Base-by-base conservation (phyloP, 176 grass and related monocot species). In the Triticum timopheevii region DNA sequence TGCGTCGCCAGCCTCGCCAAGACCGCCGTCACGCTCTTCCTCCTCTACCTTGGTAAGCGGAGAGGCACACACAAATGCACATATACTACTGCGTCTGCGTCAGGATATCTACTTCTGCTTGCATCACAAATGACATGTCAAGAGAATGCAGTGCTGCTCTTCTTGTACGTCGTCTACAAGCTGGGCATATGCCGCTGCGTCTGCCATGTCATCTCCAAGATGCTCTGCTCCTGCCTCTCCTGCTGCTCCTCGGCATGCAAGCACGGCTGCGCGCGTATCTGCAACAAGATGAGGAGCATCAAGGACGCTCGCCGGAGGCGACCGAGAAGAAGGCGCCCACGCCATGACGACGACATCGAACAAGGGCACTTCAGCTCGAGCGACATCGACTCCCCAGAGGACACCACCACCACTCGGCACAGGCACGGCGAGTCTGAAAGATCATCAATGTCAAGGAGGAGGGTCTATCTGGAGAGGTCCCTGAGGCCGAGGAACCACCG, bases 1-100 rank as follows among this genome's bases (percentile, higher is more conserved):
- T 95, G 90, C 6, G 24, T 95, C 15, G 82, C 65, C 20, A 90
- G 83, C 87, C 90, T 95, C 65, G 40, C 90, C 45, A 95, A 88
- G 75, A 62, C 88, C 35, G 70, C 85, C 15, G 88, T 54, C 2
- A 78, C 88, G 44, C 69, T 92, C 24, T 86, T 82, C 77, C 86
- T 95, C 67, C 39, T 92, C 72, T 92, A 92, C 34, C 23, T 90
- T 4, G 90, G 24, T 42, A 27, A 27, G 27, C 27, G 27, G 27
- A 27, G 27, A 27, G 27, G 27, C 27, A 42, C 40, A 44, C 40
- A 44, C 40, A 38, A 38, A 38, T 38, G 36, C 36, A 38, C 36
- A 38, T 38, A 38, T 8, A 38, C 36, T 8, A 8, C 36, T 38
- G 36, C 36, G 6, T 6, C 35, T 89, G 20, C 39, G 61, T 68